Base-by-base conservation (phyloP, 2,329 filamentous ascomycete species). In the Talaromyces amestolkiae region DNA sequence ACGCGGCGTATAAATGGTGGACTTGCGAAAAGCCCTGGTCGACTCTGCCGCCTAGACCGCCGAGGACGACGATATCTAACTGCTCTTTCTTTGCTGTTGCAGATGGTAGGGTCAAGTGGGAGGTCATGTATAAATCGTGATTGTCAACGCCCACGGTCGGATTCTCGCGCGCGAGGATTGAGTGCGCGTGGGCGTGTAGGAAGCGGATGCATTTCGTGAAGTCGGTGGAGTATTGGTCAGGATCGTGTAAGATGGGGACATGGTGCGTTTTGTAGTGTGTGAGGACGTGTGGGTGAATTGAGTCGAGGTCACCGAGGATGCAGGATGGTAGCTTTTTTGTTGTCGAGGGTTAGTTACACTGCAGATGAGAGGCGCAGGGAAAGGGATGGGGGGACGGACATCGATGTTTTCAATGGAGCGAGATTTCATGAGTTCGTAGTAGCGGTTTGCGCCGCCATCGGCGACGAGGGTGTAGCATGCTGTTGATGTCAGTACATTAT, bases 231-330 rank as follows among this genome's bases (percentile, higher is more conserved):
- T 96, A 86, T 77, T 98, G 92, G 74, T 96, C 91, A n/a, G 83
- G 76, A 68, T 94, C 88, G 70, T 87, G 81, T 69, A 92, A 83
- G 62, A 98, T 82, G 13, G 82, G 73, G 1, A 92, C 85, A 33
- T 82, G 76, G 61, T 84, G 82, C 24, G 82, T 79, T 39, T 84
- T 81, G 78, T 93, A 96, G 77, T 90, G 89, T n/a, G 83, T 72
- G 61, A 83, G 83, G 11, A 91, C 85, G 13, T 86, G 78, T 10
- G 86, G 81, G 2, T 80, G 80, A 19, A 98, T 81, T 3, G 94
- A 97, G 79, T 99, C 95, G 10, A 99, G 84, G 75, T 99, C 95
- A 56, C 95, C 95, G 70, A 96, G 88, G 67, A 99, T 93, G 63
- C 85, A 82, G 73, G 91, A 82, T 1, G 92, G 86, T 65, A 87